A percentile compares a stretch with the other conserved stretches of the same genome.
phyloP scores from a whole-genome alignment of 2,329 filamentous ascomycete species.

The Aureobasidium vineae region DNA sequence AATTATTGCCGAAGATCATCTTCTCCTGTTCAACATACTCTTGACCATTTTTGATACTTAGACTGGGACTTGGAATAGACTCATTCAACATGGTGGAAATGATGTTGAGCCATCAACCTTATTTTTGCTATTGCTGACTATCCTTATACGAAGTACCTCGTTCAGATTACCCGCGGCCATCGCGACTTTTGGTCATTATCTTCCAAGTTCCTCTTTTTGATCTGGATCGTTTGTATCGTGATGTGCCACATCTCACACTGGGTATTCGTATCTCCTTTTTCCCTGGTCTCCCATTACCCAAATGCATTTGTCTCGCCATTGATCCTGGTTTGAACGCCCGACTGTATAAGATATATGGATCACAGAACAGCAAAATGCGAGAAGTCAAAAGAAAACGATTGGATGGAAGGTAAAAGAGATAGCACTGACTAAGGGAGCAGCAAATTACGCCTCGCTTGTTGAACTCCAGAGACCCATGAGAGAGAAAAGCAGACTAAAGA shows the following conservation, averaged over 20 bases:
- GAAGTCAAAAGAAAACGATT: not conserved
- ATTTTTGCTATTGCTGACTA: not conserved
- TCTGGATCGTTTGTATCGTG: not conserved
- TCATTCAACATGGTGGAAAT: too few relatives aligned
- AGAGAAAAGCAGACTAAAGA: not conserved
- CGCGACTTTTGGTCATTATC: not conserved
- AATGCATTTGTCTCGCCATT: not conserved
- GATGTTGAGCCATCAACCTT: too few relatives aligned
- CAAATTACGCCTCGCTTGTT: conserved; percentile 20
- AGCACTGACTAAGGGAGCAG: not conserved
- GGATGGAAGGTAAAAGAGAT: not conserved
- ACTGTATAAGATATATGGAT: not conserved
- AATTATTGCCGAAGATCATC: not conserved
- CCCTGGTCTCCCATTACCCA: not conserved
- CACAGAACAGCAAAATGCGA: not conserved
- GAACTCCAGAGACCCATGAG: conserved; percentile 1
- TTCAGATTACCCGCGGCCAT: not conserved
- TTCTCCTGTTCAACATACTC: not conserved
- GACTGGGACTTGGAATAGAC: too few relatives aligned
- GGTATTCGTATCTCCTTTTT: not conserved
- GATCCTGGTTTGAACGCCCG: not conserved
- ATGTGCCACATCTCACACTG: not conserved
- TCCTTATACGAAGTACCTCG: not conserved
- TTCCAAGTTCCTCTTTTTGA: not conserved
- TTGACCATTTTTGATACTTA: too few relatives aligned